A percentile compares a stretch with the other conserved stretches of the same genome.
phyloP scores from a whole-genome alignment of 805 yeast species.

The Alloascoidea africana region DNA sequence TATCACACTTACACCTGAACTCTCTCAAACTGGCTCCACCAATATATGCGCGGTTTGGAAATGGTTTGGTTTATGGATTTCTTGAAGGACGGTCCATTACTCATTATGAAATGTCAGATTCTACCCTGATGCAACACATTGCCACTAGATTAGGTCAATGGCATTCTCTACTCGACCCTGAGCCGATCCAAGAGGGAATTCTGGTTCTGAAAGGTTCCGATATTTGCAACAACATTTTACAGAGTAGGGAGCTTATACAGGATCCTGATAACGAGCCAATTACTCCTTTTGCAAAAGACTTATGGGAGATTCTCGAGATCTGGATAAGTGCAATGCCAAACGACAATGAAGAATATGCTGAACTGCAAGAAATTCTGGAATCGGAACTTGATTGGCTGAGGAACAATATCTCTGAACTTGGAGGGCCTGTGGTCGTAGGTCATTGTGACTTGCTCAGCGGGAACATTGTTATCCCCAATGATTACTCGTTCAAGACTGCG shows the following conservation, averaged over 20 bases:
- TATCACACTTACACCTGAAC: slow-evolving; percentile 49
- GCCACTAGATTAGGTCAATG: slow-evolving; percentile 58
- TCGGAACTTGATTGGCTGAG: slow-evolving; percentile 44
- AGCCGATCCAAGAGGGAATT: slow-evolving; percentile 31
- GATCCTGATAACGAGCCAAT: slow-evolving; percentile 3
- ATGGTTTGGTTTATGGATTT: slow-evolving; percentile 61
- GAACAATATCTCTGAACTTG: slow-evolving; percentile 22
- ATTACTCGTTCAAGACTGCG: slow-evolving; percentile 10
- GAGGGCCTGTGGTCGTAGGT: slow-evolving; percentile 39
- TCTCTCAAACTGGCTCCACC: slow-evolving; percentile 52
- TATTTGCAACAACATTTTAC: slow-evolving; percentile 9
- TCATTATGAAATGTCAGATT: slow-evolving; percentile 35
- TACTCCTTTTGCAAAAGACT: slow-evolving; percentile 22
- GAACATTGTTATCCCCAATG: slow-evolving; percentile 45
- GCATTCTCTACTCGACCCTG: slow-evolving; percentile 37
- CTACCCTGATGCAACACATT: slow-evolving; percentile 35
- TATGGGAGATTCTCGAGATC: slow-evolving; percentile 44
- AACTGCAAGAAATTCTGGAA: slow-evolving; percentile 23
- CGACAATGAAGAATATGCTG: slow-evolving; percentile 21
- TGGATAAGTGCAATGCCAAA: slow-evolving; percentile 55
- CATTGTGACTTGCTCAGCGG: slow-evolving; percentile 70
- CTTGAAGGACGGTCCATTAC: slow-evolving; percentile 47
- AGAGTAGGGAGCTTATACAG: slow-evolving; percentile 9
- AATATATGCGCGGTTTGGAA: slow-evolving; percentile 49
- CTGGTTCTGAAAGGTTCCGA: slow-evolving; percentile 19